Percentiles rank a stretch among this genome's conserved stretches.
phyloP scores from a whole-genome alignment of 2,329 filamentous ascomycete species.

The Cadophora sp. region DNA sequence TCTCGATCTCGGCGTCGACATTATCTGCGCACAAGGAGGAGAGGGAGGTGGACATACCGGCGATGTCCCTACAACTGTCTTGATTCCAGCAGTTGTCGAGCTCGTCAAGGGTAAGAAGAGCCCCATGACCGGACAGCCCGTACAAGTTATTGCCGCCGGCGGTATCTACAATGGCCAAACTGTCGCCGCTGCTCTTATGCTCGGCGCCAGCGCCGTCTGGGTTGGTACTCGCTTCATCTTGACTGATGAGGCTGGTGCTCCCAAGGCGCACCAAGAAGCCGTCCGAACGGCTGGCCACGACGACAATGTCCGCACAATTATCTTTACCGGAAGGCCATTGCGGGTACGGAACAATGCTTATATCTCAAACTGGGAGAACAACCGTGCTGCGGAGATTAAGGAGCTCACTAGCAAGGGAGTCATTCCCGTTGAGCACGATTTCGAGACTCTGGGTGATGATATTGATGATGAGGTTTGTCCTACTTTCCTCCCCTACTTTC shows the following conservation, averaged over 20 bases:
- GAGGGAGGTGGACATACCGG: constrained; percentile 98
- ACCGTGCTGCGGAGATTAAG: constrained; percentile 90
- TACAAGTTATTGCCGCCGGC: constrained; percentile 92
- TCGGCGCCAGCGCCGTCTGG: constrained; percentile 93
- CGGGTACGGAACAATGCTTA: constrained; percentile 94
- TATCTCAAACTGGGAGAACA: constrained; percentile 95
- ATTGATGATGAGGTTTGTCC: constrained; percentile 63
- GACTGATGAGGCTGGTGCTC: constrained; percentile 91
- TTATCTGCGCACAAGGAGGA: constrained; percentile 98
- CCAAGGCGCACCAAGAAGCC: constrained; percentile 92
- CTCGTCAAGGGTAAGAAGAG: constrained; percentile 82
- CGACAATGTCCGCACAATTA: constrained; percentile 96
- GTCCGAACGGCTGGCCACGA: constrained; percentile 91
- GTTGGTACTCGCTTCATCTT: constrained; percentile 96
- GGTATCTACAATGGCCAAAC: constrained; percentile 93
- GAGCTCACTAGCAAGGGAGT: constrained; percentile 86
- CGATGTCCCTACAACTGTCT: constrained; percentile 84
- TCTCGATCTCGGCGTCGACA: constrained; percentile 87
- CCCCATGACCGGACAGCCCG: constrained; percentile 83
- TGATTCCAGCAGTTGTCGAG: constrained; percentile 91
- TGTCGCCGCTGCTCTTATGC: constrained; percentile 87
- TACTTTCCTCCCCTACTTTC: neutral
- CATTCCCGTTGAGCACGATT: constrained; percentile 92
- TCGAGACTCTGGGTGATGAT: constrained; percentile 78
- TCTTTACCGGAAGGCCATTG: constrained; percentile 96